These are phyloP conservation scores for Lagenidium sp. DNA, from an alignment of 352 stramenopile genomes.

Conservation along the genomic window DNA sequence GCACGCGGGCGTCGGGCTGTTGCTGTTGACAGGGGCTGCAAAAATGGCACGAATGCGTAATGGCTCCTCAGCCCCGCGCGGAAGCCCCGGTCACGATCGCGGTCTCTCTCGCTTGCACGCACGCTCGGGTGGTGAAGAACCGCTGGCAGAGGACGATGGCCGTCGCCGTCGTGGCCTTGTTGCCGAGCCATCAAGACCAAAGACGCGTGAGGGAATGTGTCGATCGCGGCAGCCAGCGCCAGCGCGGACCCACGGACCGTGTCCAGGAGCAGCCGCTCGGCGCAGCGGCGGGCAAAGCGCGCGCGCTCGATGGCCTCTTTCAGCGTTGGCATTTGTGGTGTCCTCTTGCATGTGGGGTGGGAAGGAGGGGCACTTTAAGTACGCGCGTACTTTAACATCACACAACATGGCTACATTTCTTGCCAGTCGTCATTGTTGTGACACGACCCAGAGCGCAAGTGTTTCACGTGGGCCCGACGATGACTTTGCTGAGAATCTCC, in stretches of 20 bases:
- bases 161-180: constrained; percentile 10
- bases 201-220: too few species aligned
- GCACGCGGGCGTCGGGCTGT: constrained; percentile 9
- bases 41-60: too few species aligned
- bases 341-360: too few species aligned
- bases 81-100: too few species aligned
- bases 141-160: constrained; percentile 11
- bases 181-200: not conserved
- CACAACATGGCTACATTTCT: constrained; percentile 13
- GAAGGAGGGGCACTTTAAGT: too few species aligned
- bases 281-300: constrained; percentile 10
- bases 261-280: constrained; percentile 12
- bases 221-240: too few species aligned
- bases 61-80: too few species aligned
- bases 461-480: too few species aligned
- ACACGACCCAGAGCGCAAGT: too few species aligned
- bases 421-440: not conserved
- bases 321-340: not conserved
- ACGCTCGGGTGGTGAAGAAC: constrained; percentile 6
- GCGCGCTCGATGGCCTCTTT: constrained; percentile 5
- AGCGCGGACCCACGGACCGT: constrained; percentile 8
- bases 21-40: too few species aligned
- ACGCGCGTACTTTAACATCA: too few species aligned
- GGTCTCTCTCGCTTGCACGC: too few species aligned
- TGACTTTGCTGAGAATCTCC: constrained; percentile 31